A percentile compares a stretch with the other conserved stretches of the same genome.
Evolutionary conservation across 192 early-diverging fungal genomes (phyloP).

Genomic region (Entomortierella parvispora): DNA sequence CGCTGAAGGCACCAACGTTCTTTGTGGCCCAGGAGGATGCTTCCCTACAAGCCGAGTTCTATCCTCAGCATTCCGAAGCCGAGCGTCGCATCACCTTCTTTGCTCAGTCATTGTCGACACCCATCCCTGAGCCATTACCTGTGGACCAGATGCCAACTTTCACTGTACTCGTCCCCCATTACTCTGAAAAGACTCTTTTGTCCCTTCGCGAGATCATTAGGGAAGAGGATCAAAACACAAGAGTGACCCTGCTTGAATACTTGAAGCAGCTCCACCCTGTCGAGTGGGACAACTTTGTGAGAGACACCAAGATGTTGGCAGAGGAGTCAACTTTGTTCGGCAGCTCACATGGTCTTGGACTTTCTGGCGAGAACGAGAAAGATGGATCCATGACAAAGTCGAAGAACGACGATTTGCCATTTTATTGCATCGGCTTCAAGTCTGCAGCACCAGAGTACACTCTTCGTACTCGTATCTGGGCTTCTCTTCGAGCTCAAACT

Average conservation of each 20-base stretch:
- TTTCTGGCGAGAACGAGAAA: constrained; percentile 35
- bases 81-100: constrained; percentile 88
- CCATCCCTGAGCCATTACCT: constrained; percentile 81
- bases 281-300: constrained; percentile 94
- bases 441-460: constrained; percentile 83
- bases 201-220: constrained; percentile 86
- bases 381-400: constrained; percentile 62
- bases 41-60: constrained; percentile 76
- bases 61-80: constrained; percentile 79
- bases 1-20: constrained; percentile 77
- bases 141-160: constrained; percentile 89
- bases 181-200: constrained; percentile 86
- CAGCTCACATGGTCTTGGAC: constrained; percentile 24
- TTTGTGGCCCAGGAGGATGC: constrained; percentile 83
- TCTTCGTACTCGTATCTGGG: constrained; percentile 89
- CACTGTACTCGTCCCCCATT: constrained; percentile 86
- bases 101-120: constrained; percentile 84
- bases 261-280: constrained; percentile 79
- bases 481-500: constrained; percentile 85
- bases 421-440: constrained; percentile 86
- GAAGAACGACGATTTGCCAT: constrained; percentile 83
- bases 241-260: constrained; percentile 85
- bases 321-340: constrained; percentile 65
- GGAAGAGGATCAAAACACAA: constrained; percentile 82
- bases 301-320: constrained; percentile 83